Base-by-base conservation (phyloP, 305 asterid genomes). In the Ajuga reptans region DNA sequence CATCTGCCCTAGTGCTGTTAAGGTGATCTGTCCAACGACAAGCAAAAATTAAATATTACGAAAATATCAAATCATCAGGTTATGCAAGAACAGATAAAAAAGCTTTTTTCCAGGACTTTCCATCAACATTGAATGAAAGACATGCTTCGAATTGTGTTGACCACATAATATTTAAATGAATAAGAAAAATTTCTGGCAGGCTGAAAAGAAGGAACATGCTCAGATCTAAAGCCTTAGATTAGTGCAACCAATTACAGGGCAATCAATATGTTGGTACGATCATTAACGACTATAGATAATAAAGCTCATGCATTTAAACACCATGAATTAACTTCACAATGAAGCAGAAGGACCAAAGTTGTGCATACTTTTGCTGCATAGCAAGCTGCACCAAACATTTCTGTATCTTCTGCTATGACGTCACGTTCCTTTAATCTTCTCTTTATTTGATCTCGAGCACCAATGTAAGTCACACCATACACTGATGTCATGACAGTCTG, bases 401-500 rank as follows among this genome's bases (percentile, higher is more conserved):
- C 89, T 17, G 79, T 41, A 58, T 85, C 85, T 24, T 89, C 95
- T 15, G 74, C 86, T 73, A 87, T 79, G 66, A 77, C 79, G 59
- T 55, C 78, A 42, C 96, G 92, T 76, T 89, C 96, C 79, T 84
- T 87, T 69, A 89, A 73, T 76, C 92, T 84, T 78, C 82, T 83
- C 79, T 79, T 85, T 64, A 89, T 89, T 72, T 89, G 96, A 77
- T 89, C 95, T 58, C 96, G 87, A 51, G 96, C 96, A 64, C 96
- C 96, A 77, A 84, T 76, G 65, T 81, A 87, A 10, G 96, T 89
- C 61, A 89, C 96, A 49, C 96, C 96, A 78, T 89, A 89, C 41
- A 89, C 96, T 72, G 96, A 89, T 77, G 96, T 89, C 96, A 89
- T 89, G 65, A 89, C 96, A 3, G 96, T 87, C 79, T 89, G 95